Conservation (phyloP, 2,329 filamentous ascomycete species). For the Phoma herbarum region DNA sequence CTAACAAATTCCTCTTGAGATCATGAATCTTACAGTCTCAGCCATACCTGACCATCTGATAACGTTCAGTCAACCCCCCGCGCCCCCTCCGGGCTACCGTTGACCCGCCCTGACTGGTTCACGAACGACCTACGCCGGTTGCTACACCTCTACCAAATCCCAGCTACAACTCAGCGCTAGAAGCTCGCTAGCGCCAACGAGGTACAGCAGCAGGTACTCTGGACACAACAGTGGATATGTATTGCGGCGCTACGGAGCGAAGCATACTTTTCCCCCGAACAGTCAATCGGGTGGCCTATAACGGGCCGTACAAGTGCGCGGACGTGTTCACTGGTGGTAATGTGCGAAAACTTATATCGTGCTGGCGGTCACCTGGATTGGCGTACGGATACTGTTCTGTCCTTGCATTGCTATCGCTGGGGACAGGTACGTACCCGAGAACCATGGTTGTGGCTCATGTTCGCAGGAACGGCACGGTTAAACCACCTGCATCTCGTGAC, state of each 20-base stretch:
- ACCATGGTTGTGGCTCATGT: slow-evolving; percentile 1
- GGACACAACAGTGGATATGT: background rate
- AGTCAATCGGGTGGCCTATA: background rate
- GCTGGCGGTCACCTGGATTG: background rate
- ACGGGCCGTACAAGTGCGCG: background rate
- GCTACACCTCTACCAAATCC: no score
- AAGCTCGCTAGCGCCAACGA: slow-evolving; percentile 1
- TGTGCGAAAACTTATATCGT: background rate
- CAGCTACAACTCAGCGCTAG: background rate
- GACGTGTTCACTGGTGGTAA: background rate
- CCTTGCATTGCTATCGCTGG: background rate
- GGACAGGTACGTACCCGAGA: background rate
- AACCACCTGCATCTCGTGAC: slow-evolving; percentile 5
- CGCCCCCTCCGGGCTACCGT: background rate
- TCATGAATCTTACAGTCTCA: background rate
- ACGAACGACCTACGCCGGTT: background rate
- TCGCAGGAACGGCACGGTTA: background rate
- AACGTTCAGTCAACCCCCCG: background rate
- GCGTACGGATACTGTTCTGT: background rate
- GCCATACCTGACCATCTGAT: background rate
- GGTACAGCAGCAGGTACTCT: slow-evolving; percentile 9
- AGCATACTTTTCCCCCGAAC: background rate
- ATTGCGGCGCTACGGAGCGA: background rate
- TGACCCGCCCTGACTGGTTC: background rate
- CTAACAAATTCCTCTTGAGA: background rate